Conservation (phyloP, 352 stramenopile species). For the Phytophthora europaea region DNA sequence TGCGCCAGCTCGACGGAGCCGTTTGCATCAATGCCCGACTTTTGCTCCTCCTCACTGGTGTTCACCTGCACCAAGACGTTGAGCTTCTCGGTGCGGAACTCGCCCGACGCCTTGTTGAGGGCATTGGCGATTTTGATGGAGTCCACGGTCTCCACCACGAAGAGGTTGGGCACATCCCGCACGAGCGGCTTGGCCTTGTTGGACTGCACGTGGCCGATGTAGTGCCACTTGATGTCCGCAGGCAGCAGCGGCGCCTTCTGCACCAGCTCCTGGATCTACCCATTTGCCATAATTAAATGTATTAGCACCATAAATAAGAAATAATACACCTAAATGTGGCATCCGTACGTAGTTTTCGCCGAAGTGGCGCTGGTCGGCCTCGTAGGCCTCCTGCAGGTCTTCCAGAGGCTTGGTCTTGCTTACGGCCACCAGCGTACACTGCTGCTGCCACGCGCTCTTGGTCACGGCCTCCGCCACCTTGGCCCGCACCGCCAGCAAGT, state of each 20-base stretch:
- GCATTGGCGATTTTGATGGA: conserved; percentile 97
- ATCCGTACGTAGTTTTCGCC: conserved; percentile 97
- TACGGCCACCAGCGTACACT: conserved; percentile 92
- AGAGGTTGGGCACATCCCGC: conserved; percentile 93
- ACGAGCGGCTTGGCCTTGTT: conserved; percentile 97
- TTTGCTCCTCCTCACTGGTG: conserved; percentile 98
- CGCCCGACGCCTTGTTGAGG: conserved; percentile 90
- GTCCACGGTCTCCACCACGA: conserved; percentile 97
- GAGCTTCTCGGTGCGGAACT: conserved; percentile 80
- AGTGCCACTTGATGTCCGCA: conserved; percentile 96
- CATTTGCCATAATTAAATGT: conserved; percentile 27
- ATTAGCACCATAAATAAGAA: conserved; percentile 18
- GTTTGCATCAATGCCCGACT: conserved; percentile 92
- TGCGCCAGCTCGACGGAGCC: conserved; percentile 83
- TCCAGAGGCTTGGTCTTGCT: conserved; percentile 96
- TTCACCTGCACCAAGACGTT: conserved; percentile 98
- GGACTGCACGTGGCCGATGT: conserved; percentile 98
- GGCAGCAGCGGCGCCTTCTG: conserved; percentile 93
- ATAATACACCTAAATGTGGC: conserved; percentile 2
- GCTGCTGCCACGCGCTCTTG: conserved; percentile 61
- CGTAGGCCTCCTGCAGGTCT: conserved; percentile 91
- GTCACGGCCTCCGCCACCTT: conserved; percentile 69
- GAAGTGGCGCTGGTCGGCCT: conserved; percentile 95
- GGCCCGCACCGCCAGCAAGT: conserved; percentile 68
- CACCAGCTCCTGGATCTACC: conserved; percentile 96